Evolutionary conservation across 805 yeast species (phyloP).

Genomic region (Lachancea dasiensis): DNA sequence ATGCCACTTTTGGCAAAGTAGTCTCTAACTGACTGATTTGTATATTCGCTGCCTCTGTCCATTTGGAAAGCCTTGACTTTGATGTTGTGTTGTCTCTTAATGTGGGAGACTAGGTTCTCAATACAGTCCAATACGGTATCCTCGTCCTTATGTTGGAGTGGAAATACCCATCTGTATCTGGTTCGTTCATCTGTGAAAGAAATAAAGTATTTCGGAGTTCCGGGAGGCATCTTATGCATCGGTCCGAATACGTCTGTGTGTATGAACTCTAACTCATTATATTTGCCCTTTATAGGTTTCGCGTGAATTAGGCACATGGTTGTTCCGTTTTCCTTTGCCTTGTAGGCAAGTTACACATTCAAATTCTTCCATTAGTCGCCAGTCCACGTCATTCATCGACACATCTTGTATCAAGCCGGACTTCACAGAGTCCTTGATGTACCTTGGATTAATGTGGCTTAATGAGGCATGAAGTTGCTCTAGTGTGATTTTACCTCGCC

Average conservation of each 20-base stretch:
- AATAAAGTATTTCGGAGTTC: constrained; percentile 9
- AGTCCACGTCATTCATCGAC: not conserved
- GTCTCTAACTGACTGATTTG: constrained; percentile 1
- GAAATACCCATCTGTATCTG: constrained; percentile 11
- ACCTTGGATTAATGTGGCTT: not conserved
- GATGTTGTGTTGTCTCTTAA: not conserved
- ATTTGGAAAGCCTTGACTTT: constrained; percentile 6
- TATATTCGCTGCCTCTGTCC: constrained; percentile 13
- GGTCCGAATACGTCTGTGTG: constrained; percentile 14
- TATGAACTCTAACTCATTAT: constrained; percentile 6
- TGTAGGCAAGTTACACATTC: not conserved
- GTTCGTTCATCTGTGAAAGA: constrained; percentile 13
- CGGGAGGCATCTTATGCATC: constrained; percentile 1
- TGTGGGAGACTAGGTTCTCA: constrained; percentile 3
- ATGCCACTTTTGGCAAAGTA: constrained; percentile 8
- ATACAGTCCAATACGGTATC: not conserved
- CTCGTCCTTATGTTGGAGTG: constrained; percentile 1
- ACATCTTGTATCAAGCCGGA: not conserved
- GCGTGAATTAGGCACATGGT: not conserved
- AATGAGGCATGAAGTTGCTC: not conserved
- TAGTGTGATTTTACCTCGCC: not conserved
- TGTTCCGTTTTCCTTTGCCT: not conserved
- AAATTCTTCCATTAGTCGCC: too few species aligned
- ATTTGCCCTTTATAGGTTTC: constrained; percentile 5
- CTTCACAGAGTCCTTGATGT: not conserved